A percentile compares a stretch with the other conserved stretches of the same genome.
Conservation (phyloP, 228 moss, liverwort and hornwort species). For the Sphagnum fallax region DNA sequence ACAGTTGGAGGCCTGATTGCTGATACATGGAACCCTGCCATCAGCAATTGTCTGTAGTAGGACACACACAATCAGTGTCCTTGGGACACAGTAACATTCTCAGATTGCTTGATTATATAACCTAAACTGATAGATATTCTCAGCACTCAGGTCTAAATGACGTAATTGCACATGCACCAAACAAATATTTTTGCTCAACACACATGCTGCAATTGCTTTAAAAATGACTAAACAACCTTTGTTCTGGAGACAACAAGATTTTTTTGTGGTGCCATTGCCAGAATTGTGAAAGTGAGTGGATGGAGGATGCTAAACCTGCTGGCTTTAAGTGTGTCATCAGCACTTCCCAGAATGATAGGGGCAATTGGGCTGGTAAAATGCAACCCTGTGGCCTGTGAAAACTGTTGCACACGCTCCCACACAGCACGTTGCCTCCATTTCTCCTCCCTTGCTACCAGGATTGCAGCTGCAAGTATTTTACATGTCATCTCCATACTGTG, state of each 20-base stretch:
- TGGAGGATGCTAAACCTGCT: slow-evolving; percentile 49
- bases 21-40: slow-evolving; percentile 83
- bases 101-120: too few relatives aligned
- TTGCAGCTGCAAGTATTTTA: slow-evolving; percentile 52
- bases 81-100: not conserved
- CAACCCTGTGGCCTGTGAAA: slow-evolving; percentile 75
- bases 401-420: slow-evolving; percentile 78
- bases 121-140: too few relatives aligned
- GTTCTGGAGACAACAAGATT: too few relatives aligned
- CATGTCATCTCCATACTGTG: too few relatives aligned
- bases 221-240: too few relatives aligned
- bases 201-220: too few relatives aligned
- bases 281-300: too few relatives aligned
- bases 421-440: slow-evolving; percentile 75
- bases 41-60: slow-evolving; percentile 69
- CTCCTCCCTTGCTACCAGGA: slow-evolving; percentile 69
- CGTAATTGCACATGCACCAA: not conserved
- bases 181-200: too few relatives aligned
- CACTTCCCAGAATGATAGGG: slow-evolving; percentile 81
- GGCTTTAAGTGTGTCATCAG: slow-evolving; percentile 66
- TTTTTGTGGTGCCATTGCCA: too few relatives aligned
- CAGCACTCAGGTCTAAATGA: not conserved
- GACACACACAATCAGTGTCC: not conserved
- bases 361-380: slow-evolving; percentile 78
- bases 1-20: slow-evolving; percentile 95